Evolutionary conservation across 2,329 filamentous ascomycete species (phyloP).

Genomic region (Aspergillus caelatus): DNA sequence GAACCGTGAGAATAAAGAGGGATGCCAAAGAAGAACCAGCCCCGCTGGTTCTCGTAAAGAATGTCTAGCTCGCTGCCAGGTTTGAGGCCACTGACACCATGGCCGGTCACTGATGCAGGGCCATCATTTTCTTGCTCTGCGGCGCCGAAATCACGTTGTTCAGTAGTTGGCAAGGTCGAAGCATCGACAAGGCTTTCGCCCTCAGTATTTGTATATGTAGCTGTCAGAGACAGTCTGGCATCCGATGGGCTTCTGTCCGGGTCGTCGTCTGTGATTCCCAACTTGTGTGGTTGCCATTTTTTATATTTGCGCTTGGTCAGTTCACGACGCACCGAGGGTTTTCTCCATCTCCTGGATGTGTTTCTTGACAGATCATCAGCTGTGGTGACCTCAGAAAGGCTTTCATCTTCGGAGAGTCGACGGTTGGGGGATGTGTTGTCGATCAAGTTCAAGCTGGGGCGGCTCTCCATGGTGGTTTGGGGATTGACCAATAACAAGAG

Average conservation of each 20-base stretch:
- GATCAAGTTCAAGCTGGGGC: slow-evolving; percentile 37
- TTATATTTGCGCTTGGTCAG: slow-evolving; percentile 49
- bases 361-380: slow-evolving; percentile 14
- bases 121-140: background rate
- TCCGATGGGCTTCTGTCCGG: slow-evolving; percentile 13
- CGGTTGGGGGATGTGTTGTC: slow-evolving; percentile 42
- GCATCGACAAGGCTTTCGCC: slow-evolving; percentile 7
- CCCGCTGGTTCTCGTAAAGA: slow-evolving; percentile 93
- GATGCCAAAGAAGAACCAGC: slow-evolving; percentile 84
- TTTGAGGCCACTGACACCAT: slow-evolving; percentile 24
- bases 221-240: slow-evolving; percentile 14
- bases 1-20: slow-evolving; percentile 87
- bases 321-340: slow-evolving; percentile 41
- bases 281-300: slow-evolving; percentile 59
- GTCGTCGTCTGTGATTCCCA: slow-evolving; percentile 46
- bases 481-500: background rate
- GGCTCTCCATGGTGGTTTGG: slow-evolving; percentile 28
- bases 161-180: background rate
- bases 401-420: slow-evolving; percentile 25
- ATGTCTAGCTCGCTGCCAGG: slow-evolving; percentile 69
- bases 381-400: slow-evolving; percentile 17
- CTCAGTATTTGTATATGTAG: slow-evolving; percentile 14
- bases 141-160: slow-evolving; percentile 15
- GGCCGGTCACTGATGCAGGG: background rate
- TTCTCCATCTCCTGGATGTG: slow-evolving; percentile 24